Evolutionary conservation across 768 basidiomycete genomes (phyloP).

Genomic region (Psilocybe azurescens): DNA sequence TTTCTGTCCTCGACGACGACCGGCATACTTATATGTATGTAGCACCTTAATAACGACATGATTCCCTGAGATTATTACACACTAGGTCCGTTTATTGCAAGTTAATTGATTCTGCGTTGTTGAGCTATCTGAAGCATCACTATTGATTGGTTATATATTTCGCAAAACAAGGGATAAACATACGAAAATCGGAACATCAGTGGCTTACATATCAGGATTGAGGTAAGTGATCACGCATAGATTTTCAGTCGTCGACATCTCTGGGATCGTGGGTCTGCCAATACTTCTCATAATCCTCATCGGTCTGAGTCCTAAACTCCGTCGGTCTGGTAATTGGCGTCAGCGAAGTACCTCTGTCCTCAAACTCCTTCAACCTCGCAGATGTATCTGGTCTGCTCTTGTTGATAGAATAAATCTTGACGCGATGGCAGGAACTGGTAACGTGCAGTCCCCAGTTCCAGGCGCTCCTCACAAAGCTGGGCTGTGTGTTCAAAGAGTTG

Average conservation of each 20-base stretch:
- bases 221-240: not conserved
- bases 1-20: slow-evolving; percentile 7
- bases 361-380: slow-evolving; percentile 16
- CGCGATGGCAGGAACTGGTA: slow-evolving; percentile 17
- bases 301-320: slow-evolving; percentile 13
- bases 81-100: not conserved
- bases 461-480: slow-evolving; percentile 20
- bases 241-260: slow-evolving; percentile 7
- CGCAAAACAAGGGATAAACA: too few species aligned
- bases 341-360: slow-evolving; percentile 10
- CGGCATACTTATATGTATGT: slow-evolving; percentile 8
- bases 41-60: slow-evolving; percentile 6
- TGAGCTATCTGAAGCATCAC: not conserved
- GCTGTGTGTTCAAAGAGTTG: slow-evolving; percentile 19
- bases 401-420: slow-evolving; percentile 21
- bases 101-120: not conserved
- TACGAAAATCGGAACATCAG: too few species aligned
- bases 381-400: slow-evolving; percentile 15
- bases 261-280: slow-evolving; percentile 9
- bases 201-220: not conserved
- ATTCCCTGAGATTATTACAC: not conserved
- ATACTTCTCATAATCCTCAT: slow-evolving; percentile 14
- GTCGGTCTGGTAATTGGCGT: slow-evolving; percentile 20
- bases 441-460: slow-evolving; percentile 24
- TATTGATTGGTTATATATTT: too few species aligned